Conservation (phyloP, 805 yeast species). For the Candida vaughaniae region DNA sequence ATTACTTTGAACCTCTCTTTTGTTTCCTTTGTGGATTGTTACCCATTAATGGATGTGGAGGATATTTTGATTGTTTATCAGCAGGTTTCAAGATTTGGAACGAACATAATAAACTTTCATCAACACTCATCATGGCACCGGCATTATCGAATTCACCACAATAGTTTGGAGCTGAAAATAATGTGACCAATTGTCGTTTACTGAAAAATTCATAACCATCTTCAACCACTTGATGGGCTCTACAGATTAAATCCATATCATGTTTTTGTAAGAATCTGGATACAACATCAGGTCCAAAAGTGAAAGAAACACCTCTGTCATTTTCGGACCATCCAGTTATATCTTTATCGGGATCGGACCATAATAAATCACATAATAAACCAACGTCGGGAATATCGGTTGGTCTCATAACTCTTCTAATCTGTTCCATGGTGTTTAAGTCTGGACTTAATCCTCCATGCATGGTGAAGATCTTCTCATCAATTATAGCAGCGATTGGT, state of each 20-base stretch:
- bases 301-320: conserved; percentile 97
- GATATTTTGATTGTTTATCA: conserved; percentile 81
- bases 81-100: conserved; percentile 98
- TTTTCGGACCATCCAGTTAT: conserved; percentile 99
- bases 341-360: conserved; percentile 99
- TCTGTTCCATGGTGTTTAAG: conserved; percentile 96
- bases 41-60: conserved; percentile 33
- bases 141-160: conserved; percentile 99
- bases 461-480: conserved; percentile 97
- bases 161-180: conserved; percentile 95
- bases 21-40: conserved; percentile 56
- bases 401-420: conserved; percentile 98
- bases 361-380: conserved; percentile 87
- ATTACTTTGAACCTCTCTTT: conserved; percentile 49
- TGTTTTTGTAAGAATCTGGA: conserved; percentile 94
- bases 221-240: conserved; percentile 99
- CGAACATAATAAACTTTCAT: conserved; percentile 92
- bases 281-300: conserved; percentile 99
- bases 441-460: conserved; percentile 99
- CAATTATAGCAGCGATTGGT: conserved; percentile 98
- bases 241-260: conserved; percentile 95
- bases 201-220: conserved; percentile 98
- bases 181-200: conserved; percentile 92
- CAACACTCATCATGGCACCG: conserved; percentile 99
- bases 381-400: conserved; percentile 99